These are phyloP conservation scores for Entoloma clypeatum DNA, from an alignment of 1,284 basidiomycete genomes.

Conservation along the genomic window DNA sequence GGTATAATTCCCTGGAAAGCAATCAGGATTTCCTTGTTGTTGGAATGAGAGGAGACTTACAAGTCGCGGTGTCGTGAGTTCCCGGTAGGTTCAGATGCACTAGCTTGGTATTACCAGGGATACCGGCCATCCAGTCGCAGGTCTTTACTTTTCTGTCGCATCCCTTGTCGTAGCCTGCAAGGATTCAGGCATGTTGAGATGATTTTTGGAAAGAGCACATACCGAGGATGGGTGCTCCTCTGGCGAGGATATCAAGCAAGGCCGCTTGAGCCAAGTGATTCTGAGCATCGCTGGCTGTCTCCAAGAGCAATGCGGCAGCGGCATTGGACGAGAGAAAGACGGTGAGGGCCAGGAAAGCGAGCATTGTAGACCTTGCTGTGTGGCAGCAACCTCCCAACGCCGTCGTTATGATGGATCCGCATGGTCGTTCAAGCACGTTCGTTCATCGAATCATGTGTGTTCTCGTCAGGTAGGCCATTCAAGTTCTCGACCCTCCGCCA, in stretches of 20 bases:
- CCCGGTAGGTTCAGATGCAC: conserved; percentile 46
- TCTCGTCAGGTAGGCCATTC: too few species aligned
- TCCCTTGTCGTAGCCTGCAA: conserved; percentile 29
- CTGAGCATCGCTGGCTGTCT: conserved; percentile 16
- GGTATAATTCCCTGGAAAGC: conserved; percentile 40
- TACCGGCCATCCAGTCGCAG: conserved; percentile 42
- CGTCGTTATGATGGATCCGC: too few species aligned
- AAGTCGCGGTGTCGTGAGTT: conserved; percentile 44
- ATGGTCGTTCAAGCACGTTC: too few species aligned
- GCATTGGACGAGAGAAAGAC: background rate
- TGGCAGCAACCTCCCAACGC: too few species aligned
- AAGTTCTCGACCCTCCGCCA: too few species aligned
- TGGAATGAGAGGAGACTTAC: conserved; percentile 21
- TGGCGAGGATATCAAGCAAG: conserved; percentile 30
- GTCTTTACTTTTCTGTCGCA: conserved; percentile 27
- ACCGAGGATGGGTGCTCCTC: conserved; percentile 38
- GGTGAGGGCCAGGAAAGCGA: conserved; percentile 3
- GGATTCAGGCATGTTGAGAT: background rate
- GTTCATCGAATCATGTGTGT: too few species aligned
- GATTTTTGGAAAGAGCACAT: conserved; percentile 5
- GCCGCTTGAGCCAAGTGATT: conserved; percentile 21
- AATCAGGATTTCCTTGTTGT: background rate
- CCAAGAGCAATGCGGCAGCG: conserved; percentile 7
- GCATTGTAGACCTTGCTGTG: too few species aligned
- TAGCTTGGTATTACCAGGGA: conserved; percentile 36